Percentiles rank a stretch among this genome's conserved stretches.
Evolutionary conservation across 2,329 filamentous ascomycete species (phyloP).

Genomic region (Xylaria arbuscula): DNA sequence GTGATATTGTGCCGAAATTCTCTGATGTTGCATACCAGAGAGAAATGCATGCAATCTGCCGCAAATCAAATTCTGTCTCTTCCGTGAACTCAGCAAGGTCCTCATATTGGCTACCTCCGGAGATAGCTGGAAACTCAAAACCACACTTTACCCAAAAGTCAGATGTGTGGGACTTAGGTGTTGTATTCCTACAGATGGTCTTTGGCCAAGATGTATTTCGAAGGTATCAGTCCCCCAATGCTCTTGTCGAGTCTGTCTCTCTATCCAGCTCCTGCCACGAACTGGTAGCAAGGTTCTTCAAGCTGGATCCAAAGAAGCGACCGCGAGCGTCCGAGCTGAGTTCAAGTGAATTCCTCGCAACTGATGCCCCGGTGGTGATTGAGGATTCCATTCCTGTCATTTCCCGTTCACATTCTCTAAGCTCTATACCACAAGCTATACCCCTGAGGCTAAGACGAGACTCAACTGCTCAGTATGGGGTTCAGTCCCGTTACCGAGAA

Average conservation of each 20-base stretch:
- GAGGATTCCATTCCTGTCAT: slow-evolving; percentile 57
- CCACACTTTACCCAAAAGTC: slow-evolving; percentile 79
- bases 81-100: slow-evolving; percentile 73
- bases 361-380: slow-evolving; percentile 69
- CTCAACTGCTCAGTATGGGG: slow-evolving; percentile 65
- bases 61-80: slow-evolving; percentile 63
- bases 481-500: slow-evolving; percentile 80
- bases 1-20: slow-evolving; percentile 78
- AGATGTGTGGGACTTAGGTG: slow-evolving; percentile 94
- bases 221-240: slow-evolving; percentile 81
- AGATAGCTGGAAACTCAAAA: slow-evolving; percentile 72
- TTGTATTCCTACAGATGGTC: slow-evolving; percentile 92
- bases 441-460: slow-evolving; percentile 66
- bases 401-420: slow-evolving; percentile 57
- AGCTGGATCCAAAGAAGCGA: slow-evolving; percentile 82
- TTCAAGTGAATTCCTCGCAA: slow-evolving; percentile 74
- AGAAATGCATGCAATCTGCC: slow-evolving; percentile 71
- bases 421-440: slow-evolving; percentile 56
- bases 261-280: slow-evolving; percentile 82
- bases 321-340: slow-evolving; percentile 81
- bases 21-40: slow-evolving; percentile 78
- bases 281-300: slow-evolving; percentile 85
- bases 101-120: slow-evolving; percentile 85
- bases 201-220: slow-evolving; percentile 83
- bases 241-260: slow-evolving; percentile 75